Conservation (phyloP, 305 asterid genomes). For the Withania somnifera region DNA sequence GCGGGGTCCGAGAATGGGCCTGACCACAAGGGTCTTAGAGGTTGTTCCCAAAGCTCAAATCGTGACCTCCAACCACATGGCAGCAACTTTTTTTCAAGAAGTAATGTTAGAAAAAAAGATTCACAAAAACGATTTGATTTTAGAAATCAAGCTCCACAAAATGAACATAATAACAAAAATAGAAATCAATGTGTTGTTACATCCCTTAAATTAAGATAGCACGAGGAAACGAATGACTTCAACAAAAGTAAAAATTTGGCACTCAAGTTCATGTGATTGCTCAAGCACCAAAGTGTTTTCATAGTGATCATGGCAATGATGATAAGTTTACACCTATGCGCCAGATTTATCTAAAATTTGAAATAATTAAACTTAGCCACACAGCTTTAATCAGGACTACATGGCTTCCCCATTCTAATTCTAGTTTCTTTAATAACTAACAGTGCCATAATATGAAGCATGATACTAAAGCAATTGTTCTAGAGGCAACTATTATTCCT, state of each 20-base stretch:
- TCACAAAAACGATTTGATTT: not conserved
- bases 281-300: not conserved
- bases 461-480: not conserved
- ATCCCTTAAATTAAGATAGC: not conserved
- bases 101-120: not conserved
- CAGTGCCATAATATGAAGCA: not conserved
- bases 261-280: not conserved
- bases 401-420: not conserved
- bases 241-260: not conserved
- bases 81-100: too few relatives aligned
- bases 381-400: not conserved
- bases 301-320: not conserved
- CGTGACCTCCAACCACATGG: too few relatives aligned
- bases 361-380: not conserved
- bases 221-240: not conserved
- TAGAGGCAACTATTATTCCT: not conserved
- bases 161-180: not conserved
- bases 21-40: too few relatives aligned
- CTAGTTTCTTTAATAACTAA: not conserved
- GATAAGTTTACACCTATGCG: not conserved
- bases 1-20: too few relatives aligned
- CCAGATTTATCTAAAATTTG: not conserved
- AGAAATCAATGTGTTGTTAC: not conserved
- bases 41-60: too few relatives aligned
- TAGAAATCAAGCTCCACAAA: not conserved